Conservation (phyloP, 495 filamentous ascomycete species). For the Trichocladium uniseriatum region DNA sequence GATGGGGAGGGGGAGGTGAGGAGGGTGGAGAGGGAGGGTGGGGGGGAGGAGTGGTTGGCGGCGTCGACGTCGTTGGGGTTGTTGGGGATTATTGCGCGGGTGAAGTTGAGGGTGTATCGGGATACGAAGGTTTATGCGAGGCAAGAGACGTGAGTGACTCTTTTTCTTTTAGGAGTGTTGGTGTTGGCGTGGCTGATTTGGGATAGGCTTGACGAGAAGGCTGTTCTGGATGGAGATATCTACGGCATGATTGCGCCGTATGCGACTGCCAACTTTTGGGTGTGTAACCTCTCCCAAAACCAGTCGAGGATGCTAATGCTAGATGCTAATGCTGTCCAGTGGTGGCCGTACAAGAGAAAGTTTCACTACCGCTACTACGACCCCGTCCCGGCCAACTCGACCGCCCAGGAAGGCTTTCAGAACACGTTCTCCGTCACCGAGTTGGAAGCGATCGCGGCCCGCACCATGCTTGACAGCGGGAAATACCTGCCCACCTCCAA, state of each 20-base stretch:
- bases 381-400: slow-evolving; percentile 29
- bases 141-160: slow-evolving; percentile 33
- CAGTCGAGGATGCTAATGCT: not conserved
- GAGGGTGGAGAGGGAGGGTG: slow-evolving; percentile 31
- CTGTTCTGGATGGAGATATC: slow-evolving; percentile 39
- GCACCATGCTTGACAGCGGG: slow-evolving; percentile 36
- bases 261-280: slow-evolving; percentile 43
- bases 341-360: slow-evolving; percentile 41
- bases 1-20: slow-evolving; percentile 36
- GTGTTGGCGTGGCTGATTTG: not conserved
- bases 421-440: slow-evolving; percentile 43
- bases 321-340: no score
- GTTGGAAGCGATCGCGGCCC: slow-evolving; percentile 33
- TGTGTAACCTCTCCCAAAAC: slow-evolving; percentile 1
- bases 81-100: slow-evolving; percentile 36
- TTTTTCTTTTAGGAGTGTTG: not conserved
- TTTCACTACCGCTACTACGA: slow-evolving; percentile 46
- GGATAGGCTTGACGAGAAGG: slow-evolving; percentile 33
- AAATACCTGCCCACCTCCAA: slow-evolving; percentile 41
- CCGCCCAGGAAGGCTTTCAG: slow-evolving; percentile 39
- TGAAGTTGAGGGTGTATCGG: slow-evolving; percentile 39
- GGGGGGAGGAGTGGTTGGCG: slow-evolving; percentile 39
- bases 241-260: slow-evolving; percentile 41
- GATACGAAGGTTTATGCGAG: slow-evolving; percentile 42
- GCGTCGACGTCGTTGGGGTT: slow-evolving; percentile 41